Percentiles rank a stretch among this genome's conserved stretches.
phyloP scores from a whole-genome alignment of 192 early-diverging fungal genomes.

The Coemansia sp. region DNA sequence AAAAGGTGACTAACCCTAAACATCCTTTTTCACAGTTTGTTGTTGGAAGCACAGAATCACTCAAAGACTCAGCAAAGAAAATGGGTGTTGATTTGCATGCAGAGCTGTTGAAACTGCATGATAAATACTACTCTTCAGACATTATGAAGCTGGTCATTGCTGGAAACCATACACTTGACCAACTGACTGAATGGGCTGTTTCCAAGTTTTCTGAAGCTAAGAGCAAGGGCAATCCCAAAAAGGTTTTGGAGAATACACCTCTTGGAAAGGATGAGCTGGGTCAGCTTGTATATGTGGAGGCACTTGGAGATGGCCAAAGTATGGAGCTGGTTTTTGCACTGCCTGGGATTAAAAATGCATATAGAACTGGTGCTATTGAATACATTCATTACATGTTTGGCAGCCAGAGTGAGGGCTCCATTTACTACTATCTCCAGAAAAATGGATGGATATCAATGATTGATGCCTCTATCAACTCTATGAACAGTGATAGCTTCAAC shows the following conservation, averaged over 20 bases:
- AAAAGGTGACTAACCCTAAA: conserved; percentile 42
- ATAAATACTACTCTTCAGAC: conserved; percentile 86
- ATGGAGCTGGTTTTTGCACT: conserved; percentile 62
- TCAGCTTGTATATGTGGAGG: conserved; percentile 64
- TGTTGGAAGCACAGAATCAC: conserved; percentile 80
- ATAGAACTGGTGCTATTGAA: conserved; percentile 55
- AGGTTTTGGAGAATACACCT: conserved; percentile 59
- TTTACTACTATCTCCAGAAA: conserved; percentile 76
- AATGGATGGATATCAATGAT: conserved; percentile 75
- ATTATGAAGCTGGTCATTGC: conserved; percentile 86
- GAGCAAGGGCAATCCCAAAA: conserved; percentile 62
- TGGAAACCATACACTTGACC: conserved; percentile 75
- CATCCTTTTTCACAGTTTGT: conserved; percentile 83
- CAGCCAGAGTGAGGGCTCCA: conserved; percentile 78
- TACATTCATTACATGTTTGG: conserved; percentile 82
- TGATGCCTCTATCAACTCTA: conserved; percentile 35
- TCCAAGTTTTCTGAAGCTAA: conserved; percentile 73
- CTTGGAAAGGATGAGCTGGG: conserved; percentile 64
- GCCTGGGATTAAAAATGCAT: conserved; percentile 65
- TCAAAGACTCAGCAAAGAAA: conserved; percentile 53
- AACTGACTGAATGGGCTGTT: conserved; percentile 74
- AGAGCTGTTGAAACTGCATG: conserved; percentile 78
- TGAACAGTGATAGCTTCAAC: conserved; percentile 9
- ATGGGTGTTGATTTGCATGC: conserved; percentile 74
- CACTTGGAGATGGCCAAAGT: conserved; percentile 35